These are phyloP conservation scores for Rhodotorula mucilaginosa DNA, from an alignment of 1,284 basidiomycete genomes.

Conservation along the genomic window DNA sequence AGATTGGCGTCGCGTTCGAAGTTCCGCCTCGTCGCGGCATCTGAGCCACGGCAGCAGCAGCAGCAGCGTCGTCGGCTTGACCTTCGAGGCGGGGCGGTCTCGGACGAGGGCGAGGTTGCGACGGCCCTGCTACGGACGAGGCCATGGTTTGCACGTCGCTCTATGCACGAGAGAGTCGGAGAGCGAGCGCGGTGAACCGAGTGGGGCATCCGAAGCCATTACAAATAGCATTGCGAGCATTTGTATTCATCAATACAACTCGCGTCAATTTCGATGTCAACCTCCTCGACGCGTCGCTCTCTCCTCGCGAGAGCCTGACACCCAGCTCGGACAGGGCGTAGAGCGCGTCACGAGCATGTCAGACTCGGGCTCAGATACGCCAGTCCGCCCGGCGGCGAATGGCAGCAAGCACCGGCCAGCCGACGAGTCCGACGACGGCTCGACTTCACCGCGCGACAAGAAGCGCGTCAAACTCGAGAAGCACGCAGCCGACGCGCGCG, in stretches of 20 bases:
- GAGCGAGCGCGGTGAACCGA: too few relatives aligned
- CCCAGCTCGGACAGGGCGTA: too few relatives aligned
- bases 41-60: not conserved
- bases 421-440: not conserved
- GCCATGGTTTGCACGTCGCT: not conserved
- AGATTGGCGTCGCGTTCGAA: slow-evolving; percentile 14
- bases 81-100: not conserved
- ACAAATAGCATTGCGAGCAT: too few relatives aligned
- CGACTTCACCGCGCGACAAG: not conserved
- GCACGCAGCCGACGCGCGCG: not conserved
- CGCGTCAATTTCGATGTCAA: too few relatives aligned
- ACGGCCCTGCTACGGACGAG: not conserved
- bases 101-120: not conserved
- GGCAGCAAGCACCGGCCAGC: not conserved
- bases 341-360: not conserved
- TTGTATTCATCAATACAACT: too few relatives aligned
- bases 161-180: too few relatives aligned
- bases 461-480: slow-evolving; percentile 14
- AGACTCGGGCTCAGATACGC: not conserved
- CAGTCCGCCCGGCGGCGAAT: not conserved
- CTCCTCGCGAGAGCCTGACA: too few relatives aligned
- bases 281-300: too few relatives aligned
- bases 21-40: too few relatives aligned
- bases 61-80: not conserved
- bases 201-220: too few relatives aligned